phyloP scores from a whole-genome alignment of 78 protist genomes.

The Bigelowiella natans region DNA sequence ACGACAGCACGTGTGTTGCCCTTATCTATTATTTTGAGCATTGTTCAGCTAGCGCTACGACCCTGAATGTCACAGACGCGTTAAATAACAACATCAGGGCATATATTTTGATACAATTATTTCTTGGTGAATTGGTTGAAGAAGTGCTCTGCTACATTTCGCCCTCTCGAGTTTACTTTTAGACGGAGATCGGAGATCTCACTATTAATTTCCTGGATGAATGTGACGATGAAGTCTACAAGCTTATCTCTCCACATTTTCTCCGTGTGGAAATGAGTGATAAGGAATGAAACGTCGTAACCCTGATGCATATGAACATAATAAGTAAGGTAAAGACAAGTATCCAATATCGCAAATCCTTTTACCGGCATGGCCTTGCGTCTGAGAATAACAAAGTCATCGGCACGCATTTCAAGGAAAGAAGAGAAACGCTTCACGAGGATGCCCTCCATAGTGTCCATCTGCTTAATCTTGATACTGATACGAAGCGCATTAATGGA shows the following conservation, averaged over 20 bases:
- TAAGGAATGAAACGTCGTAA: constrained; percentile 88
- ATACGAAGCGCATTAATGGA: constrained; percentile 94
- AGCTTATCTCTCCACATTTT: constrained; percentile 82
- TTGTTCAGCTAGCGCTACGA: no score
- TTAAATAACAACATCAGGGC: neutral
- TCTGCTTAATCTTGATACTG: constrained; percentile 69
- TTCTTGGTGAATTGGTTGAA: constrained; percentile 52
- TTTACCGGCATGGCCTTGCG: constrained; percentile 69
- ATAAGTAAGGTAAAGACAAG: no score
- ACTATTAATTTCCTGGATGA: constrained; percentile 89
- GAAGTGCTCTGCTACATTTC: constrained; percentile 70
- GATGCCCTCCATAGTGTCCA: constrained; percentile 81
- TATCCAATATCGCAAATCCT: neutral
- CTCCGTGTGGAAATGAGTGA: constrained; percentile 91
- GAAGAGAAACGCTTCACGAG: constrained; percentile 75
- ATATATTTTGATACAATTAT: neutral
- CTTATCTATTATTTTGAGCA: no score
- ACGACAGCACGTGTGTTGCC: no score
- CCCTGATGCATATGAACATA: no score
- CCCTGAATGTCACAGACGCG: no score
- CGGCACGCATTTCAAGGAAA: constrained; percentile 91
- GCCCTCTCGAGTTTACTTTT: constrained; percentile 73
- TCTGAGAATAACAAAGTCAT: constrained; percentile 79
- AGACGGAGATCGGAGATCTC: constrained; percentile 82
- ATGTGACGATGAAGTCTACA: constrained; percentile 88